Percentiles rank a stretch among this genome's conserved stretches.
phyloP scores from a whole-genome alignment of 2,329 filamentous ascomycete species.

The Dactylonectria estremocensis region DNA sequence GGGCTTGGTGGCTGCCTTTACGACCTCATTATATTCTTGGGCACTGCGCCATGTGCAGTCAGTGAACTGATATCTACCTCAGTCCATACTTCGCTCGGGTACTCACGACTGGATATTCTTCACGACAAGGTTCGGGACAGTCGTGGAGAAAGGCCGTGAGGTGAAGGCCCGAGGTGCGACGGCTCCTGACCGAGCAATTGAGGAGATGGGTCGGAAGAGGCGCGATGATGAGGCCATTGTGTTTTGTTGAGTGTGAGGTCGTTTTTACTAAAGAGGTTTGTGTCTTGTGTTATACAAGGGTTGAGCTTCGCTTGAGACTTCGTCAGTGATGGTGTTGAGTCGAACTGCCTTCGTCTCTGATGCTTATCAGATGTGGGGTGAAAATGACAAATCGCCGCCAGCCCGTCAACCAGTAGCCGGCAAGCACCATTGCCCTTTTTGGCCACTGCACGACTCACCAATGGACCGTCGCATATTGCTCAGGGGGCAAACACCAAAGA shows the following conservation, averaged over 20 bases:
- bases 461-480: not conserved
- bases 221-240: conserved; percentile 41
- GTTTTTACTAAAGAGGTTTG: not conserved
- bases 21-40: conserved; percentile 69
- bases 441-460: not conserved
- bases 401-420: conserved; percentile 1
- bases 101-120: conserved; percentile 59
- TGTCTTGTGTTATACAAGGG: conserved; percentile 2
- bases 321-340: conserved; percentile 11
- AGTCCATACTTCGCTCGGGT: not conserved
- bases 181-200: conserved; percentile 37
- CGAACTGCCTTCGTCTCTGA: not conserved
- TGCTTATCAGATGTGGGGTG: not conserved
- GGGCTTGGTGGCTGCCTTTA: conserved; percentile 67
- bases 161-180: conserved; percentile 30
- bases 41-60: conserved; percentile 61
- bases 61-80: conserved; percentile 3
- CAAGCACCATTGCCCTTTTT: not conserved
- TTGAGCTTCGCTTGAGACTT: not conserved
- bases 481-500: too few relatives aligned
- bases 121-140: conserved; percentile 61
- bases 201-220: conserved; percentile 38
- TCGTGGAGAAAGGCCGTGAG: conserved; percentile 53
- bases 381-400: conserved; percentile 2
- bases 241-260: not conserved